phyloP scores from a whole-genome alignment of 192 early-diverging fungal species.

The Backusella circina region DNA sequence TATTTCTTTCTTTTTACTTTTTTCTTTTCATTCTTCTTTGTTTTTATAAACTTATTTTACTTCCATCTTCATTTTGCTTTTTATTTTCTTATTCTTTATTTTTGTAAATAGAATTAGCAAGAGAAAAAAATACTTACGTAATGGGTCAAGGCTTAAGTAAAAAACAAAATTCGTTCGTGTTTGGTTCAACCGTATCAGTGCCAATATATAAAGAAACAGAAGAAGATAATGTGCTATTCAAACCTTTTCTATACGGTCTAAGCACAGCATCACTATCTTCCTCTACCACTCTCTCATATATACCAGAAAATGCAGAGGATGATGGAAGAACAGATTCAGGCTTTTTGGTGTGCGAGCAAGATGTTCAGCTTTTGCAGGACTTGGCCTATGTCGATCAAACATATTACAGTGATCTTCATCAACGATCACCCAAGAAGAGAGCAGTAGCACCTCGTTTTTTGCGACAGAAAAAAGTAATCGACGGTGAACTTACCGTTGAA shows the following conservation, averaged over 20 bases:
- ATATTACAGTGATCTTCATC: neutral
- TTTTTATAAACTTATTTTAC: neutral
- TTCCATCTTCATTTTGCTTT: neutral
- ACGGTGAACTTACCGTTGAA: neutral
- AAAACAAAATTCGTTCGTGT: neutral
- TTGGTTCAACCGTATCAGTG: neutral
- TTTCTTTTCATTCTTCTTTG: neutral
- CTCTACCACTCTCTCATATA: neutral
- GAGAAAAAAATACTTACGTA: neutral
- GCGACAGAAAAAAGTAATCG: neutral
- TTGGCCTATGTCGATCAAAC: slow-evolving; percentile 13
- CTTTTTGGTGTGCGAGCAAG: neutral
- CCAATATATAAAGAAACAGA: neutral
- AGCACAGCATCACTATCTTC: neutral
- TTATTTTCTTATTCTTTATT: neutral
- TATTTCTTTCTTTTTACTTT: neutral
- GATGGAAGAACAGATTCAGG: slow-evolving; percentile 7
- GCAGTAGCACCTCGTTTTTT: neutral
- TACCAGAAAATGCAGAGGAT: neutral
- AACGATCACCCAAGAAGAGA: neutral
- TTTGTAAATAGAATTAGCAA: neutral
- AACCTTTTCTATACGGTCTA: slow-evolving; percentile 10
- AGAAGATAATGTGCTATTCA: neutral
- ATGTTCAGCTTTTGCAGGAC: neutral
- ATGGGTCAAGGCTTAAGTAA: slow-evolving; percentile 5